Evolutionary conservation across 2,329 filamentous ascomycete genomes (phyloP), one percentile per base, ranked within the genome.

Genomic region (Pezicula rhizophila): DNA sequence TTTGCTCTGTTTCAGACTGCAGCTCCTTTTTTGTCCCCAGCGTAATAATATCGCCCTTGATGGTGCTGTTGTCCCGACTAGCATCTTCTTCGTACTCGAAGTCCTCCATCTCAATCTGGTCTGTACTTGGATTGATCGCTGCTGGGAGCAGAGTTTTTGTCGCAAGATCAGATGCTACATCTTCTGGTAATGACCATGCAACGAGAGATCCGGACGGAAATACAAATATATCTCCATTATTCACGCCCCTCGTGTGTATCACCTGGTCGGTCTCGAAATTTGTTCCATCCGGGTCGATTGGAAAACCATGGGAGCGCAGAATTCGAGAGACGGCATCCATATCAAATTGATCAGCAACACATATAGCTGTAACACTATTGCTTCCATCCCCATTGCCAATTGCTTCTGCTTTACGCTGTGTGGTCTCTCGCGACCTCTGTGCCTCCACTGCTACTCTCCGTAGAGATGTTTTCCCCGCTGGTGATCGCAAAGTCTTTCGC

Each of bases 171-270:
- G 76, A 77, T 14, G 90, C 84, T 15, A 89, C 80, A 49, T 85
- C 81, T 52, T 89, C 79, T 1, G 89, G 84, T 1, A 96, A 75
- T 5, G 88, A 87, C 93, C 93, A 99, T 20, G 89, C 85, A 5
- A 97, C 93, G 7, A 97, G 79, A 11, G 91, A 95, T 10, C 93
- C 93, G 0, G 91, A 96, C 8, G 92, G 90, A 57, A 99, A 99
- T 49, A 99, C 84, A 64, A 97, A 97, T 45, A 97, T 82, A 68
- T 99, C 93, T 31, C 90, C 91, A 50, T 81, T 75, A 63, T 80
- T 78, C 51, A 77, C 72, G 8, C 75, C 74, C 45, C 79, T 71
- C 6, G 80, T 81, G 60, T 85, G 81, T 43, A 85, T 77, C 5
- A 85, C 79, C 60, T 84, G 80, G 54, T 73, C 72, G 42, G 74